Percentiles rank a stretch among this genome's conserved stretches.
Conservation (phyloP, 257 asterid genomes). For the Nicotiana paniculata region DNA sequence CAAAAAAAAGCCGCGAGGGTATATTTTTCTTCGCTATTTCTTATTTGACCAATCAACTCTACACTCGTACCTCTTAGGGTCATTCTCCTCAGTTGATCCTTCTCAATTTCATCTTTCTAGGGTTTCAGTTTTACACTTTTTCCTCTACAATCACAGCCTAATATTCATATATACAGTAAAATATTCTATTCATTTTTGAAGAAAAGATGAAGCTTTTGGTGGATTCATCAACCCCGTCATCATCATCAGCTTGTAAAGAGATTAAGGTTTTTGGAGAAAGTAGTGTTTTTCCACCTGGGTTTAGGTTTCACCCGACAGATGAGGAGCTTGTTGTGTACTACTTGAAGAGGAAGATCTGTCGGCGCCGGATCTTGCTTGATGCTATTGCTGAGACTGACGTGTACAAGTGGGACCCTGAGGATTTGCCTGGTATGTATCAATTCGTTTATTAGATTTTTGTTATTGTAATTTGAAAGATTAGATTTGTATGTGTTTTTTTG, state of each 20-base stretch:
- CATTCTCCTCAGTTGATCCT: not conserved
- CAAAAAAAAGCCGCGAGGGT: not conserved
- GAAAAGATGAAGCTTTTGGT: not conserved
- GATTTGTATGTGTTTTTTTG: not conserved
- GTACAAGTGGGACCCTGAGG: constrained; percentile 85
- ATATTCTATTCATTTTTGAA: not conserved
- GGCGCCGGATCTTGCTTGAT: constrained; percentile 40
- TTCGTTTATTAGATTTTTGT: not conserved
- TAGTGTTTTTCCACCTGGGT: constrained; percentile 64
- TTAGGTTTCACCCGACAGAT: constrained; percentile 89
- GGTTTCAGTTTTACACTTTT: not conserved
- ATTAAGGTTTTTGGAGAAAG: constrained; percentile 25
- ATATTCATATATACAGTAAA: not conserved
- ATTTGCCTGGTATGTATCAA: constrained; percentile 57
- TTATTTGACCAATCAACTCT: not conserved
- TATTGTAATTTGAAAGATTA: not conserved
- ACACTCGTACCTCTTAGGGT: not conserved
- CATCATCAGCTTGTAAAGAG: constrained; percentile 12
- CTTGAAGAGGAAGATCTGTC: constrained; percentile 68
- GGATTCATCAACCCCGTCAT: not conserved
- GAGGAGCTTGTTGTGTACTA: constrained; percentile 78
- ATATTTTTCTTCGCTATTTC: not conserved
- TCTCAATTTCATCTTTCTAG: not conserved
- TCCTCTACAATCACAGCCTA: not conserved
- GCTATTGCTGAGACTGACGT: constrained; percentile 66